Evolutionary conservation across 2,329 filamentous ascomycete genomes (phyloP), one percentile per base, ranked within the genome.

Genomic region (Emydomyces testavorans): DNA sequence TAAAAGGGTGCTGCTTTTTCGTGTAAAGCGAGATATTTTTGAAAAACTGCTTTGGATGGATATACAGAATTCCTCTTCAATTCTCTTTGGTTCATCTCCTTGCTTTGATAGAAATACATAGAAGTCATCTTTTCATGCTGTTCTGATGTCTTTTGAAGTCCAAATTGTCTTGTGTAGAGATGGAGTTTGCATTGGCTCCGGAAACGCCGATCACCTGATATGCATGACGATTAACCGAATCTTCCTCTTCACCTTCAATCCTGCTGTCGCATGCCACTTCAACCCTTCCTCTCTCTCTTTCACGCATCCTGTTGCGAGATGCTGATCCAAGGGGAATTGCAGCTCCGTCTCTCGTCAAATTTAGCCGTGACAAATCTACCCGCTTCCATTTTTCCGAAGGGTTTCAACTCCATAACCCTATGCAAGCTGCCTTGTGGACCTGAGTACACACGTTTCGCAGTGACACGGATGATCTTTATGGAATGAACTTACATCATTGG

Each of bases 401-500:
- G n/a, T 20, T 34, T 34, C 39, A 32, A 28, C 26, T 42, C 21
- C 39, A 42, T 32, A 11, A 28, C 26, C 11, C 26, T 15, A 35
- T 20, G 40, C 29, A 35, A 16, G 29, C 20, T 43, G 28, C 40
- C 40, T 43, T 43, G 40, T 43, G 28, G 28, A 23, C 32, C 40
- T 34, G 24, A 29, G 24, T 26, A 24, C 37, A n/a, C 37, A 39
- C 37, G 8, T 43, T 23, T 43, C 26, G 40, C 40, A 34, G 40
- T 43, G 20, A 35, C 40, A 43, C 40, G 24, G 29, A 13, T 20
- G 18, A 16, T 32, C 18, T 15, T 38, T 43, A 23, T 43, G 40
- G 28, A 34, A 34, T 34, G 20, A 35, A 43, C 28, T 43, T 43
- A 43, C 40, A 34, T 43, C 40, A 32, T 43, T 43, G 18, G 29